These are phyloP conservation scores for Termitomyces sp. DNA, from an alignment of 768 basidiomycete genomes.

Conservation along the genomic window DNA sequence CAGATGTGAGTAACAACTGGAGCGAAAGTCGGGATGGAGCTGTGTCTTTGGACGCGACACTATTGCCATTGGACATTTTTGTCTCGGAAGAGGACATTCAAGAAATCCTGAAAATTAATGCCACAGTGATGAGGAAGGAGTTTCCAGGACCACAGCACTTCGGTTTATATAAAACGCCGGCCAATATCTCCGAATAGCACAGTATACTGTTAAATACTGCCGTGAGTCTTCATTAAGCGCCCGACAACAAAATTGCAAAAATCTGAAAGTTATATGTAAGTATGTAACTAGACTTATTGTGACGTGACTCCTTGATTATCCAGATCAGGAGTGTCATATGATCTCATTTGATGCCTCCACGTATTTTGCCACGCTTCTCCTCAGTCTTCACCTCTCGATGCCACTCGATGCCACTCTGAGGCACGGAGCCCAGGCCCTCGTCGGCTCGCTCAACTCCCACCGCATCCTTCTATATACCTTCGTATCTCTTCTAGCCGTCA, in stretches of 20 bases:
- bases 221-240: neutral
- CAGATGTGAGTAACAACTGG: constrained; percentile 1
- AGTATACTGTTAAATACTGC: neutral
- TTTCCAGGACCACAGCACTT: neutral
- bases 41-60: neutral
- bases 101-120: neutral
- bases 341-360: neutral
- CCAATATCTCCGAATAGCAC: neutral
- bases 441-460: constrained; percentile 51
- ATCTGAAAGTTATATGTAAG: no score
- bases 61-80: constrained; percentile 5
- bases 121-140: neutral
- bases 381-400: constrained; percentile 26
- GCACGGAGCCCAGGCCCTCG: constrained; percentile 45
- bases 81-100: neutral
- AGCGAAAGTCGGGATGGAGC: neutral
- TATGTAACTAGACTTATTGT: no score
- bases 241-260: no score
- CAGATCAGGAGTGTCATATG: neutral
- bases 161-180: neutral
- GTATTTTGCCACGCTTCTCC: neutral
- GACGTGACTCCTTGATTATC: neutral
- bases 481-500: constrained; percentile 64
- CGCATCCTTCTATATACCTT: constrained; percentile 65
- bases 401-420: constrained; percentile 46